phyloP scores from a whole-genome alignment of 1,284 basidiomycete species.

The Ceratobasidium sp. region DNA sequence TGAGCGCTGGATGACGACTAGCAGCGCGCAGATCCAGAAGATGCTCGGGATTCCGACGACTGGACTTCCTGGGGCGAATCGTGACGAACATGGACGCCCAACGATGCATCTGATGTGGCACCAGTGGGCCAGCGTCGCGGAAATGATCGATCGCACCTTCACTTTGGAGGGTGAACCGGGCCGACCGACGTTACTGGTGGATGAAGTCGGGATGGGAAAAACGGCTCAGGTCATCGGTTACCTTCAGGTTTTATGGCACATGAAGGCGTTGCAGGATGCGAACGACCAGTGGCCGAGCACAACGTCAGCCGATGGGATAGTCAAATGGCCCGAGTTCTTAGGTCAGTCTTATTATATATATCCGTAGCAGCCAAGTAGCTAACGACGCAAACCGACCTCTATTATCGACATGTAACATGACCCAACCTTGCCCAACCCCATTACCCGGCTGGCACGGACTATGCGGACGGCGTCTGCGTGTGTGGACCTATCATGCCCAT shows the following conservation, averaged over 20 bases:
- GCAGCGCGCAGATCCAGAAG: neutral
- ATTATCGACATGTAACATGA: no score
- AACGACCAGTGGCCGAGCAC: conserved; percentile 9
- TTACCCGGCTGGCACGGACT: no score
- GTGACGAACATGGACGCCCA: neutral
- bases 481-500: no score
- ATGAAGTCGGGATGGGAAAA: conserved; percentile 23
- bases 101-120: neutral
- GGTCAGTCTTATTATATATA: neutral
- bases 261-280: neutral
- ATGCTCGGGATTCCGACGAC: neutral
- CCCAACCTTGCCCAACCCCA: no score
- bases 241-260: conserved; percentile 7
- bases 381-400: no score
- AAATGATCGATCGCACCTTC: neutral
- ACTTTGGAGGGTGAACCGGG: neutral
- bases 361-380: neutral
- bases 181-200: neutral
- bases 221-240: neutral
- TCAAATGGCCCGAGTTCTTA: neutral
- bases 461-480: no score
- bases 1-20: neutral
- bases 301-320: neutral
- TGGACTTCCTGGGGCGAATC: neutral
- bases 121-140: neutral